Evolutionary conservation across 257 asterid genomes (phyloP).

Genomic region (Solanum pinnatisectum): DNA sequence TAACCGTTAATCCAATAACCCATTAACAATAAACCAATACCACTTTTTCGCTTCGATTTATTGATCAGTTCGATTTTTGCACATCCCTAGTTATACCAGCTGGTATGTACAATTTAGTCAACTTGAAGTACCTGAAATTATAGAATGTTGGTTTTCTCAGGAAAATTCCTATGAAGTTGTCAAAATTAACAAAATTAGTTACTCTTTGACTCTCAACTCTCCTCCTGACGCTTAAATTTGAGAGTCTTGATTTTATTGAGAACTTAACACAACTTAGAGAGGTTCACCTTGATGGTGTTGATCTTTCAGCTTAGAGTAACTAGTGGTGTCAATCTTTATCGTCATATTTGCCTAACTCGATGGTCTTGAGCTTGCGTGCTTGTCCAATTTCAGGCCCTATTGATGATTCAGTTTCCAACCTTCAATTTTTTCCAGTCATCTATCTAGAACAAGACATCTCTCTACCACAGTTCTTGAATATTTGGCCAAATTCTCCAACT

Average conservation of each 20-base stretch:
- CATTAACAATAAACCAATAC: no score
- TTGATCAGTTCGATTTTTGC: no score
- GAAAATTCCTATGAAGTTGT: conserved; percentile 3
- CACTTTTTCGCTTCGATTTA: no score
- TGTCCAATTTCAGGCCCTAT: conserved; percentile 23
- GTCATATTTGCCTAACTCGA: conserved; percentile 23
- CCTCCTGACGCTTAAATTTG: conserved; percentile 19
- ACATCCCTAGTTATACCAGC: not conserved
- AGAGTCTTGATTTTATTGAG: conserved; percentile 30
- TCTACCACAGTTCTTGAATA: not conserved
- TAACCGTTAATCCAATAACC: no score
- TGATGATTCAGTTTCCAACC: not conserved
- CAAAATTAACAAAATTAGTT: not conserved
- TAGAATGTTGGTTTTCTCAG: not conserved
- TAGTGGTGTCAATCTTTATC: conserved; percentile 23
- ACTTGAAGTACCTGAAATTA: conserved; percentile 1
- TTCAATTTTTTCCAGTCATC: not conserved
- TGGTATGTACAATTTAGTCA: not conserved
- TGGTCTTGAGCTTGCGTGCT: conserved; percentile 17
- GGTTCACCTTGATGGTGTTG: conserved; percentile 15
- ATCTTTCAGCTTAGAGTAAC: conserved; percentile 9
- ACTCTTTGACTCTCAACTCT: conserved; percentile 3
- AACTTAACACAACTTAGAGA: conserved; percentile 4
- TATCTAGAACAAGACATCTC: not conserved
- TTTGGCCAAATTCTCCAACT: not conserved